phyloP scores from a whole-genome alignment of 345 rosid genomes.

The Luvunga scandens region DNA sequence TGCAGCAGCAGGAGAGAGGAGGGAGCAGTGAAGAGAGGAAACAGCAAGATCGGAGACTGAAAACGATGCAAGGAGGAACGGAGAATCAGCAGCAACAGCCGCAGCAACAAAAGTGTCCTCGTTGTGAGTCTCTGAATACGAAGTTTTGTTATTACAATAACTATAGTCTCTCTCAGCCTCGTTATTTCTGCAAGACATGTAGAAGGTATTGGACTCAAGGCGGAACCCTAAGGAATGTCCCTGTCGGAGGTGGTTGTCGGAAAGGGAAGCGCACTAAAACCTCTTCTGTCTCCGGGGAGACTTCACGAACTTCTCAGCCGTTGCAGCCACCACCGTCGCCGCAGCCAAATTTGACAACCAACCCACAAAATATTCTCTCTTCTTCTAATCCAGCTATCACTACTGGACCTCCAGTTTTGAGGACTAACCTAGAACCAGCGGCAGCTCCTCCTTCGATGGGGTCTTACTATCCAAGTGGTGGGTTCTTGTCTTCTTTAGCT shows the following conservation, averaged over 20 bases:
- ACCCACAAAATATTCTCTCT: conserved; percentile 13
- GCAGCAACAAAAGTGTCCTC: conserved; percentile 53
- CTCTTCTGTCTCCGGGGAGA: conserved; percentile 21
- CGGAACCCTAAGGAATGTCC: conserved; percentile 68
- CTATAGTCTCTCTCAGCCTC: conserved; percentile 68
- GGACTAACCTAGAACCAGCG: conserved; percentile 13
- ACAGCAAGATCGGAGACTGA: conserved; percentile 35
- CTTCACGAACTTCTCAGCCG: conserved; percentile 23
- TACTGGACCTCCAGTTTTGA: conserved; percentile 2
- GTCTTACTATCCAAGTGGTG: conserved; percentile 30
- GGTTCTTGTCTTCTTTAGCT: conserved; percentile 36
- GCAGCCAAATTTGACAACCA: conserved; percentile 4
- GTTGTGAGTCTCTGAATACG: conserved; percentile 62
- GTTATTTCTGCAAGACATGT: conserved; percentile 69
- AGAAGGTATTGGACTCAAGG: conserved; percentile 75
- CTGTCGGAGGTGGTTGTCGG: conserved; percentile 65
- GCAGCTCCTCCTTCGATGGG: conserved; percentile 25
- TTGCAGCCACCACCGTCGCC: neutral
- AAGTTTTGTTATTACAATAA: conserved; percentile 78
- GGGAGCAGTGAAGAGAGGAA: conserved; percentile 21
- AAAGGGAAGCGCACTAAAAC: conserved; percentile 49
- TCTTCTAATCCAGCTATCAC: conserved; percentile 19
- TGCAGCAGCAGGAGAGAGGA: conserved; percentile 36
- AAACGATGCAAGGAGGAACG: conserved; percentile 13
- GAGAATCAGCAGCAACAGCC: conserved; percentile 16